Evolutionary conservation across 2,329 filamentous ascomycete genomes (phyloP), one percentile per base, ranked within the genome.

Genomic region (Pseudogymnoascus sp.): DNA sequence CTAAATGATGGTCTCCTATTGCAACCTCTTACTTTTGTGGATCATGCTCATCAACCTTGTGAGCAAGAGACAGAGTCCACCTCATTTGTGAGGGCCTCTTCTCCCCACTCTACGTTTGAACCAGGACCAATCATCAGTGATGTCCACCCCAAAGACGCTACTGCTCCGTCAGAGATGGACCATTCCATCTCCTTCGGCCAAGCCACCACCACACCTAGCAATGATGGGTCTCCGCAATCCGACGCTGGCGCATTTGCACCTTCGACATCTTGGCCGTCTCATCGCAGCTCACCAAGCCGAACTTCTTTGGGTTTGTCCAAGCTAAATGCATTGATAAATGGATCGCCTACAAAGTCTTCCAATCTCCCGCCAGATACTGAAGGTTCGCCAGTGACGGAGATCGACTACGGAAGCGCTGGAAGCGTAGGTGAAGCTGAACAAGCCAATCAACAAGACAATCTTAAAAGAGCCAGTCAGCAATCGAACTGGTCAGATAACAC

Each of bases 401-500:
- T 70, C 37, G 67, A 68, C 5, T 69, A 69, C 58, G 69, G 70
- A 33, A 69, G 69, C 9, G 70, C 67, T 13, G 68, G 67, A 35
- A 48, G 57, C 34, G 6, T 60, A 8, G 60, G 38, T 30, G 66
- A 62, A 13, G 60, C 59, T 57, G 64, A 58, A 52, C 26, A 30
- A 4, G 9, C 19, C 26, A 15, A 30, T 52, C 45, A 12, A 19
- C 26, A 18, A 30, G 26, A 75, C 18, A 37, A 39, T 39, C 70
- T 72, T 61, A 74, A 82, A 61, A 75, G 81, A 35, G 70, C 72
- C 18, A 84, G 81, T 63, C 79, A 82, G 56, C 77, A 79, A 59
- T 82, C 81, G 1, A 73, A 76, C n/a, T 84, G 82, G 82, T 84
- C 82, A 23, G 81, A 84, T 66, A 78, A 80, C 62, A 82, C 81